Evolutionary conservation across 2,329 filamentous ascomycete genomes (phyloP).

Genomic region (Fusarium odoratissimum): DNA sequence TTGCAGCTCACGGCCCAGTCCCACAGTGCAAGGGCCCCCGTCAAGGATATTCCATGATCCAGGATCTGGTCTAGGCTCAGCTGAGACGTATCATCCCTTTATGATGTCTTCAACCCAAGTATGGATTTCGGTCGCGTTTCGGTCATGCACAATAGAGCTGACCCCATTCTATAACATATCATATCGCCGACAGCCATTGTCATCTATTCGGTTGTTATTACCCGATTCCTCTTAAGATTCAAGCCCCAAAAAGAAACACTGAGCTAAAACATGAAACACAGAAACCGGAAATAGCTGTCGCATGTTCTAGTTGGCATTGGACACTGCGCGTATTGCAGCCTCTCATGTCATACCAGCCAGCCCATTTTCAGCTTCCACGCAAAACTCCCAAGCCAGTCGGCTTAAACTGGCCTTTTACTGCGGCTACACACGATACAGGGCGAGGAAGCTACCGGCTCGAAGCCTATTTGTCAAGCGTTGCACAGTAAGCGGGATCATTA

Average conservation of each 20-base stretch:
- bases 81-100: conserved; percentile 24
- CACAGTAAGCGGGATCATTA: conserved; percentile 14
- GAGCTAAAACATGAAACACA: conserved; percentile 29
- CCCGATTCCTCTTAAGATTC: neutral
- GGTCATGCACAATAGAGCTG: conserved; percentile 1
- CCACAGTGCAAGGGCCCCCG: conserved; percentile 32
- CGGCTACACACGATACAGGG: conserved; percentile 18
- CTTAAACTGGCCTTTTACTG: conserved; percentile 4
- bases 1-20: conserved; percentile 28
- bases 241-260: conserved; percentile 10
- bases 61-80: conserved; percentile 22
- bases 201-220: neutral
- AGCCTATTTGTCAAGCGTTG: conserved; percentile 6
- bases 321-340: conserved; percentile 15
- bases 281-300: conserved; percentile 22
- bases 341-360: neutral
- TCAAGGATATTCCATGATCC: conserved; percentile 22
- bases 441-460: conserved; percentile 22
- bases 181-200: neutral
- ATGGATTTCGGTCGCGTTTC: conserved; percentile 7
- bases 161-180: neutral
- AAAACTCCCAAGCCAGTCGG: conserved; percentile 5
- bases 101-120: conserved; percentile 12
- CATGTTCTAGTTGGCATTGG: conserved; percentile 1
- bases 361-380: neutral